These are phyloP conservation scores for Macrocystidia cucumis DNA, from an alignment of 1,284 basidiomycete species.

Conservation along the genomic window DNA sequence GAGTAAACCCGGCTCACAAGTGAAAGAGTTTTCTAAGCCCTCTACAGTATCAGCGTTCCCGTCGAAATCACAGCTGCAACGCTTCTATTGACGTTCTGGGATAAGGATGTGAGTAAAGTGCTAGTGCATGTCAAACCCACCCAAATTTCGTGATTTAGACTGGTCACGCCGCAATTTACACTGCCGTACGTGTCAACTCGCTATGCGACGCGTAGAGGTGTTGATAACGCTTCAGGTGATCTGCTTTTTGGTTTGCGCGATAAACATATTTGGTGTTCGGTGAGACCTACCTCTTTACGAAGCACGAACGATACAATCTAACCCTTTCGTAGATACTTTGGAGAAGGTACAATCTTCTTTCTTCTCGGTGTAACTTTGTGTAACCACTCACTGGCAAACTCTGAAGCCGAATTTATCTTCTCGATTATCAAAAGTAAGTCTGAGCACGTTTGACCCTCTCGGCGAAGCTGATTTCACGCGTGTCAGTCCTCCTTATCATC, in stretches of 20 bases:
- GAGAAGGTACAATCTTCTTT: slow-evolving; percentile 40
- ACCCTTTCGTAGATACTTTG: slow-evolving; percentile 38
- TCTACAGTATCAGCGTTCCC: slow-evolving; percentile 50
- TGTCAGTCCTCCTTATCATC: slow-evolving; percentile 44
- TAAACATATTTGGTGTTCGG: slow-evolving; percentile 75
- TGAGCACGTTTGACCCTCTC: neutral
- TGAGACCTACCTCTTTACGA: too few relatives aligned
- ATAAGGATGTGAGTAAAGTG: slow-evolving; percentile 37
- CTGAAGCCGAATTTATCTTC: slow-evolving; percentile 54
- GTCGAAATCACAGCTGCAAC: slow-evolving; percentile 74
- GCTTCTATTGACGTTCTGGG: slow-evolving; percentile 77
- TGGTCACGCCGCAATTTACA: slow-evolving; percentile 53
- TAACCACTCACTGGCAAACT: slow-evolving; percentile 7
- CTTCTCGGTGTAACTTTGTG: neutral
- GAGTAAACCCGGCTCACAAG: slow-evolving; percentile 9
- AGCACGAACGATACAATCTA: too few relatives aligned
- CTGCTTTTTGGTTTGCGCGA: slow-evolving; percentile 48
- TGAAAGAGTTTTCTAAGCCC: slow-evolving; percentile 1
- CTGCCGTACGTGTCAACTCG: slow-evolving; percentile 36
- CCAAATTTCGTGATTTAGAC: slow-evolving; percentile 21
- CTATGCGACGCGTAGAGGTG: neutral
- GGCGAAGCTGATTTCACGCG: slow-evolving; percentile 2
- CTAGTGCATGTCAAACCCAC: slow-evolving; percentile 3
- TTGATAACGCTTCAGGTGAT: slow-evolving; percentile 22
- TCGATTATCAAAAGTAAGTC: slow-evolving; percentile 54